Conservation (phyloP, 371 early-diverging fungal genomes). For the Amoeboaphelidium protococcarum region DNA sequence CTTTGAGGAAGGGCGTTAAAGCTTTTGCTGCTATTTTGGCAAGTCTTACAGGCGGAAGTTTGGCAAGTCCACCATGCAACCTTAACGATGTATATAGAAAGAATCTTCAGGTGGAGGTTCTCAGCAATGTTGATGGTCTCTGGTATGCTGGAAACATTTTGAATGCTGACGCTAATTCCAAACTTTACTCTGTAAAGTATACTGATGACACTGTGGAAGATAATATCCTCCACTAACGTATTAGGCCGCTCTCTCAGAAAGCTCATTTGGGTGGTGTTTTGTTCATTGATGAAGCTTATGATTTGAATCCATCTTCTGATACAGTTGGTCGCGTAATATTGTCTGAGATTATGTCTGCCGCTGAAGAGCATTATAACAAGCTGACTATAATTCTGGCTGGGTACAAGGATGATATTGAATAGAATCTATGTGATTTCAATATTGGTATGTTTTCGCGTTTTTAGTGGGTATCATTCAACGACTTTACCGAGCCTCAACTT, state of each 20-base stretch:
- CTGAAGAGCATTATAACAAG: slow-evolving; percentile 8
- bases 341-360: slow-evolving; percentile 6
- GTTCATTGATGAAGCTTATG: slow-evolving; percentile 11
- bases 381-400: slow-evolving; percentile 11
- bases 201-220: no score
- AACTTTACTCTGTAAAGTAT: no score
- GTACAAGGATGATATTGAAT: slow-evolving; percentile 10
- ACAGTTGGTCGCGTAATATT: slow-evolving; percentile 8
- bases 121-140: no score
- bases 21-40: slow-evolving; percentile 5
- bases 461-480: slow-evolving; percentile 9
- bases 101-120: no score
- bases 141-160: no score
- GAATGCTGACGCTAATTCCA: no score
- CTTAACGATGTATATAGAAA: no score
- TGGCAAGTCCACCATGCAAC: no score
- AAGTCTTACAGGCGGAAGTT: slow-evolving; percentile 5
- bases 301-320: slow-evolving; percentile 6
- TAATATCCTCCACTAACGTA: no score
- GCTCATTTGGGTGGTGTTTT: no score
- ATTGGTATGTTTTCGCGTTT: slow-evolving; percentile 9
- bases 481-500: slow-evolving; percentile 9
- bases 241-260: no score
- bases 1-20: slow-evolving; percentile 10
- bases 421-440: slow-evolving; percentile 9